Base-by-base conservation (phyloP, 768 basidiomycete genomes). In the Kwoniella sp. region DNA sequence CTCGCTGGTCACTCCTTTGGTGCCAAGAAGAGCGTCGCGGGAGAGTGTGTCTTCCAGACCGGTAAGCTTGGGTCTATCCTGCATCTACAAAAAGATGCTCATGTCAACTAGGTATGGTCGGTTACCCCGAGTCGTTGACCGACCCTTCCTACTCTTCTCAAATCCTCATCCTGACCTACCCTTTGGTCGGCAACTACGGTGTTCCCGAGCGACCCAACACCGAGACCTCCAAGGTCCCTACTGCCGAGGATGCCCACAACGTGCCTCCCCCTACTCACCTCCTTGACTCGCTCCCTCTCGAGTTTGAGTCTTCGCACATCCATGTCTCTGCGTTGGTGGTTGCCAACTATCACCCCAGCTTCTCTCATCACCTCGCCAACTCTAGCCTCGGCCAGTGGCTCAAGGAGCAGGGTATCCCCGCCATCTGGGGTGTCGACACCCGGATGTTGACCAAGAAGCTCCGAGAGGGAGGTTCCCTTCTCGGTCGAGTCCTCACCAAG, bases 11-110 rank as follows among this genome's bases (percentile, higher is more conserved):
- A 87, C 72, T 89, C 87, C 69, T 98, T 99, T 70, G 95, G 95
- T 67, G 90, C 89, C 3, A 81, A 89, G 64, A 92, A 89, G 76
- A 91, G 88, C 69, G 80, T 93, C 27, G 81, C 93, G 15, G 95
- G 95, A 65, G 95, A 99, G 82, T 98, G 95, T 75, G 95, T 99
- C 69, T 99, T 99, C 78, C 93, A 96, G 79, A 99, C 95, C 33
- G 95, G 95, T 92, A 69, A 73, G 85, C 63, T 23, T 29, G 20
- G 32, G 15, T 20, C 14, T 27, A 29, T 3, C 32, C 17, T 29
- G 3, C 38, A 38, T 22, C 19, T 12, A 33, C 10, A 40, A n/a
- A 10, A 41, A 6, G 31, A 51, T 48, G 39, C 59, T 59, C 36
- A 46, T 53, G 47, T 39, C 31, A 8, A 15, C 46, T 68, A 99